phyloP scores from a whole-genome alignment of 2,329 filamentous ascomycete genomes.

The Penicillium sp. region DNA sequence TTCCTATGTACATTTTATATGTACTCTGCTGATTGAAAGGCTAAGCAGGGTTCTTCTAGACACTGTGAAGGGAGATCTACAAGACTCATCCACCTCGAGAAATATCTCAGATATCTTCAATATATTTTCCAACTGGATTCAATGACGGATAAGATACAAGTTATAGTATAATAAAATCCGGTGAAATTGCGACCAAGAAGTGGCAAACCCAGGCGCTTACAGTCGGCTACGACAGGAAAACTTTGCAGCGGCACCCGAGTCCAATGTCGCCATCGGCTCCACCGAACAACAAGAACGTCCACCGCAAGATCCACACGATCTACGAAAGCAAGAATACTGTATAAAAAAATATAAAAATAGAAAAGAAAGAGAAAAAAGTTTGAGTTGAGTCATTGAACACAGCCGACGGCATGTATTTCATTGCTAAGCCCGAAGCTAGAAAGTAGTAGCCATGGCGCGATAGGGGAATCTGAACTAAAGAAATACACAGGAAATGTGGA shows the following conservation, averaged over 20 bases:
- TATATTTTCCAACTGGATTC: neutral
- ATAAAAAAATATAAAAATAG: neutral
- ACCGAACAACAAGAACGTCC: neutral
- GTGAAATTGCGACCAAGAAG: neutral
- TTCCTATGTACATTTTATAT: slow-evolving; percentile 2
- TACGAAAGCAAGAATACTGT: neutral
- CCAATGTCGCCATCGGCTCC: slow-evolving; percentile 5
- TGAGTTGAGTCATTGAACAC: neutral
- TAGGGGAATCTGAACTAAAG: slow-evolving; percentile 10
- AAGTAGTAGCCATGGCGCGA: slow-evolving; percentile 19
- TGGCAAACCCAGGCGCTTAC: slow-evolving; percentile 2
- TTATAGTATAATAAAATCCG: neutral
- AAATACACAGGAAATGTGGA: neutral
- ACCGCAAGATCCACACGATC: neutral
- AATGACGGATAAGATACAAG: neutral
- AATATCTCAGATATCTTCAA: neutral
- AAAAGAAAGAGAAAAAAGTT: neutral
- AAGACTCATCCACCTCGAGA: neutral
- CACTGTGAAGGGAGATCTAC: slow-evolving; percentile 5
- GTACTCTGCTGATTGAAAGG: slow-evolving; percentile 5
- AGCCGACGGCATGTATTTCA: slow-evolving; percentile 7
- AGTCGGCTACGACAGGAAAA: neutral
- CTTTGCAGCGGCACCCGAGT: neutral
- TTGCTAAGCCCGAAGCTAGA: slow-evolving; percentile 15
- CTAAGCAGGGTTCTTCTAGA: slow-evolving; percentile 9